Evolutionary conservation across 352 stramenopile genomes (phyloP), one percentile per base, ranked within the genome.

Genomic region (Phytophthora boehmeriae): DNA sequence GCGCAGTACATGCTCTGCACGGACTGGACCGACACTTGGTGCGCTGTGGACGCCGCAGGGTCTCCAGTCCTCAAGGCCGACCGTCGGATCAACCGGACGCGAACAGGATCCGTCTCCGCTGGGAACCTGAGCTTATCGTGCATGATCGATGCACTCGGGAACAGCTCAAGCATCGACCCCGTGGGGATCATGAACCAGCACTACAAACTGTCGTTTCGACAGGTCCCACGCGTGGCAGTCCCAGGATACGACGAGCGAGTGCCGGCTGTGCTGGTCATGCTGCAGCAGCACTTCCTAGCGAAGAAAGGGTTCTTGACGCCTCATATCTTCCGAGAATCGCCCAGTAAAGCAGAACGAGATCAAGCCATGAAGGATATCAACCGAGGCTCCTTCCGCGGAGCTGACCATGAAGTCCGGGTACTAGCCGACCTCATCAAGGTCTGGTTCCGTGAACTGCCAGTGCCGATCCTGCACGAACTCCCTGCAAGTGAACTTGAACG

Each of bases 381-480:
- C 56, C 78, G 80, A 13, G 88, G 87, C 13, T 80, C 75, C 36
- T 95, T 95, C 53, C 63, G 54, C 28, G 88, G 85, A 27, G 76
- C 68, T 1, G 66, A 63, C 17, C 71, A 85, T 27, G 88, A 97
- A 43, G 81, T 95, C 42, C 84, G 91, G 23, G 85, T 97, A 42
- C 63, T 96, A 8, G 90, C 86, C 0, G 91, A 96, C 59, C 70
- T 97, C 2, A 89, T 97, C 68, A 97, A 97, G 60, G 60, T 96
- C 38, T 97, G 84, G 82, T 97, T 97, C 63, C 81, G 90, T 0
- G 86, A 96, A 38, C 75, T 97, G 0, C 83, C 88, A 0, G 59
- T 85, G n/a, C 85, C 84, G 20, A 83, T 97, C 39, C 68, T 97
- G 45, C 87, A 96, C 62, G 69, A 88, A 49, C 80, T 97, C 27